Evolutionary conservation across 371 early-diverging fungal genomes (phyloP), one percentile per base, ranked within the genome.

Genomic region (Actinomortierella ambigua): DNA sequence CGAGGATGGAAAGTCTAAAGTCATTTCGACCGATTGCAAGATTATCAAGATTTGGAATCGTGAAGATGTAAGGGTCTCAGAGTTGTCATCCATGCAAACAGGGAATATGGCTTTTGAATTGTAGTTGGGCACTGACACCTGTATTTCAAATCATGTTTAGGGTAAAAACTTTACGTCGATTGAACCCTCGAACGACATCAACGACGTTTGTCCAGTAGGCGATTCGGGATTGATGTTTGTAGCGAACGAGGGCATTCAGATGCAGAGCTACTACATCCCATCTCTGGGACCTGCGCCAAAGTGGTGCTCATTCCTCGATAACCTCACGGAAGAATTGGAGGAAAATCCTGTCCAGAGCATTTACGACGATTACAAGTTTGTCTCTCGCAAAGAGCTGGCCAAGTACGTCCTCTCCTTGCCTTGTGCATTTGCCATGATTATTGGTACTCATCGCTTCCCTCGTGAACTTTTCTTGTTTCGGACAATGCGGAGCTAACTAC

Each of bases 291-390:
- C 95, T 50, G 96, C 99, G 13, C 99, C 99, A 40, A 83, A 85
- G 57, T 99, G 98, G 97, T 95, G 93, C 50, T 85, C 93, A 2
- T 98, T 97, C 89, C 81, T 98, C 67, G 98, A 98, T 82, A 98
- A 96, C 78, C 82, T 98, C 46, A 98, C 98, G 6, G 98, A 97
- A 81, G 99, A 98, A 77, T 82, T 98, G 90, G 98, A 97, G 79
- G 97, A 97, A 78, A 92, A 90, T 53, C 91, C 93, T 48, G 85
- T 84, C 55, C 86, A 88, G 53, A 91, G 87, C 51, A 78, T 96
- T 22, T 98, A 97, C 82, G 98, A 98, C 75, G 95, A 98, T 76
- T 98, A 95, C 88, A 97, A 97, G 78, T 98, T 98, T 82, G 90
- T 97, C 39, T 93, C 95, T 3, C 88, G 93, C 63, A 90, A 93